Evolutionary conservation across 352 stramenopile species (phyloP), one percentile per base, ranked within the genome.

Genomic region (Phytopythium boreale): DNA sequence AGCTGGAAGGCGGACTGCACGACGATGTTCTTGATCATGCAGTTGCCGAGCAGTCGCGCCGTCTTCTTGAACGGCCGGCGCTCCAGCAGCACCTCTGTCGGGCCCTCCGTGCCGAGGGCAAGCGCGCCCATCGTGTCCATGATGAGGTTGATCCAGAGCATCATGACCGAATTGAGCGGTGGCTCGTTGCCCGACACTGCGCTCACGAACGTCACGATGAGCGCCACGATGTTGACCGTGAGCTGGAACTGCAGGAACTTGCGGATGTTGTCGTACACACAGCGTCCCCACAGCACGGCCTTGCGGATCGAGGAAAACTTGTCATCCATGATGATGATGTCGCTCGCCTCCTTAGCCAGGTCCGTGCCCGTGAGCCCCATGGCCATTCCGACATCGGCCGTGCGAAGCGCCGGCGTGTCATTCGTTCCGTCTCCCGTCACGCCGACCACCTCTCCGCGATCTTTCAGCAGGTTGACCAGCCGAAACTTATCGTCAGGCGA

Each of bases 401-500:
- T 76, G 8, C 81, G 77, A 27, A 95, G 62, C 2, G 87, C 87
- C 15, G 87, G 87, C 2, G 87, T 84, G 49, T 95, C 87, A 53
- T 95, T 95, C 1, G 84, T 93, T 10, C 84, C 87, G 46, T 95
- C 85, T 2, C 87, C 87, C 20, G 83, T 93, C 37, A 95, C 84
- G 0, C 83, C 87, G 1, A 93, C 87, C 46, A 95, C 79, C 50
- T 95, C 84, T 1, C 82, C 68, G 5, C 79, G 77, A 4, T 92
- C 81, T 59, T 87, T 89, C 2, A 95, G 68, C 44, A 92, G 56
- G 47, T 83, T 97, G 2, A 99, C 97, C 7, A 99, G 82, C 29
- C 95, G 87, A 51, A 98, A 97, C 69, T 99, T 99, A 69, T 99
- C 97, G 63, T 98, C 90, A 4, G 97, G 97, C 0, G 95, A 98